Base-by-base conservation (phyloP, 768 basidiomycete species). In the Austroboletus eburneus region DNA sequence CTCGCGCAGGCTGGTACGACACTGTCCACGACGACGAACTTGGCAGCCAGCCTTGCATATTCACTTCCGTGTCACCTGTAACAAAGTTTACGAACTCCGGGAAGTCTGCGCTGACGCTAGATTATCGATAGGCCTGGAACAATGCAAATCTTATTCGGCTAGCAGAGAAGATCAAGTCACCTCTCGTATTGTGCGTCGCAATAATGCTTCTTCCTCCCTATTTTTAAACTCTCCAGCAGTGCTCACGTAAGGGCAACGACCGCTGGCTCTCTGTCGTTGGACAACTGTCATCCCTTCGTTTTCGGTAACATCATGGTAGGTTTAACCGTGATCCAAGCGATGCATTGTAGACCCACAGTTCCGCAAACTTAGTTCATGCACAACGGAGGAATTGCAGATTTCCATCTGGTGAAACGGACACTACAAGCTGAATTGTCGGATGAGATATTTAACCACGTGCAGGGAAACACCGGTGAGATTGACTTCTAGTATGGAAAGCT, bases 111-210 rank as follows among this genome's bases (percentile, higher is more conserved):
- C 43, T 62, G 42, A 68, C 40, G n/a, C 10, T 12, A 17, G 41
- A 39, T n/a, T n/a, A n/a, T n/a, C n/a, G n/a, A 42, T 39, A 96
- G 87, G 96, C 93, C 7, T 98, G 96, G 95, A 94, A 93, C 60
- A 96, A 97, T 60, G 79, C 85, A 21, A 98, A 99, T 63, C 76
- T 99, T 36, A 80, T 79, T n/a, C 80, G 96, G 14, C 69, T 99
- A 24, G 95, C 96, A 1, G 94, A 97, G 69, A 98, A 98, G 72
- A 94, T 95, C 68, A 90, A 93, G 64, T 93, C 90, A 1, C 91
- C 92, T 2, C 74, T 99, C 32, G 91, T 98, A 44, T 99, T 98
- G 89, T 89, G 63, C 61, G 83, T 72, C 46, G 36, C 38, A 18
- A 18, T 37, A 18, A 30, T 45, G 21, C 25, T 34, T 20, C 22